Conservation (phyloP, 2,329 filamentous ascomycete genomes). For the Nannizzia gypsea region DNA sequence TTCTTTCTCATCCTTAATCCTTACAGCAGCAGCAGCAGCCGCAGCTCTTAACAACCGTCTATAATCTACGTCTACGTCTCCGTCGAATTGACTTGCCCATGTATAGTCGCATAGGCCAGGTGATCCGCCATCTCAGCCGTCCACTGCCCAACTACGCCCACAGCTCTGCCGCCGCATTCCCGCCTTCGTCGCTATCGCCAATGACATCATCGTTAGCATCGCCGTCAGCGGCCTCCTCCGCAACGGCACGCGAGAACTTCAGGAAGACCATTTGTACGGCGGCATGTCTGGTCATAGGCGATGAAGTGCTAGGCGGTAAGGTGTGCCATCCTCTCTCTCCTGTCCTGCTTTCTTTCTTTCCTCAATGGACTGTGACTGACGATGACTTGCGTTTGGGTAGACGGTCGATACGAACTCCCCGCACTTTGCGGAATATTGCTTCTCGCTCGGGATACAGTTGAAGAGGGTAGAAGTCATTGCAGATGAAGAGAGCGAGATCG, state of each 20-base stretch:
- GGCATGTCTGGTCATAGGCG: slow-evolving; percentile 89
- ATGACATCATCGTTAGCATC: slow-evolving; percentile 36
- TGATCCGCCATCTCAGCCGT: slow-evolving; percentile 59
- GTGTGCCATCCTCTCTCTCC: slow-evolving; percentile 36
- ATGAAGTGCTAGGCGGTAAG: slow-evolving; percentile 92
- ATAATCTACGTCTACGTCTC: too few relatives aligned
- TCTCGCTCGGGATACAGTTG: slow-evolving; percentile 53
- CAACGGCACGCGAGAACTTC: slow-evolving; percentile 20
- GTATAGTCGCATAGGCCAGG: slow-evolving; percentile 63
- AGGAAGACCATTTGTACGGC: slow-evolving; percentile 68
- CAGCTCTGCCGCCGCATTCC: slow-evolving; percentile 30
- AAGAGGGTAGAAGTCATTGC: slow-evolving; percentile 85
- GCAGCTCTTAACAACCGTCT: too few relatives aligned
- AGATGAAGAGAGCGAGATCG: slow-evolving; percentile 81
- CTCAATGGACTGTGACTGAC: background rate
- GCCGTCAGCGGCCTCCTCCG: slow-evolving; percentile 5
- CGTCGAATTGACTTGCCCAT: slow-evolving; percentile 36
- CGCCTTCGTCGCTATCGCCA: slow-evolving; percentile 16
- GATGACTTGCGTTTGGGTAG: slow-evolving; percentile 28
- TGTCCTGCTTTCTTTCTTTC: background rate
- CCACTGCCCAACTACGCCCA: slow-evolving; percentile 48
- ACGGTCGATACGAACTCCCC: slow-evolving; percentile 56
- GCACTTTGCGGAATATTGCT: slow-evolving; percentile 56
- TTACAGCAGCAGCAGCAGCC: background rate
- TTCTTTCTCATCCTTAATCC: background rate